These are phyloP conservation scores for Nemania sp. DNA, from an alignment of 2,329 filamentous ascomycete genomes.

Conservation along the genomic window DNA sequence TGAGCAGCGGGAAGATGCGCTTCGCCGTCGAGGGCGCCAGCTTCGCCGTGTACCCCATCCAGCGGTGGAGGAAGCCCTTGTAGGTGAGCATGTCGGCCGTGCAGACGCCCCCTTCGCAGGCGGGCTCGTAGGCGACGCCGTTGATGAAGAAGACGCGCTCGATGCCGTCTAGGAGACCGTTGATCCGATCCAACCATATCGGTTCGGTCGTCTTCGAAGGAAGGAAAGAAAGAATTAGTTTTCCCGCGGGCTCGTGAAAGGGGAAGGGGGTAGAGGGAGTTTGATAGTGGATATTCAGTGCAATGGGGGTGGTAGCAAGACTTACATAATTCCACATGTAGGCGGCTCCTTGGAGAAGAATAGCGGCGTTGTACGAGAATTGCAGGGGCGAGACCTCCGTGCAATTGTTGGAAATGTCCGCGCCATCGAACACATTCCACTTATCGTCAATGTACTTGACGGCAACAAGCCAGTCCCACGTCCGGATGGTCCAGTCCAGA, in stretches of 20 bases:
- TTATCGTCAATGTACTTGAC: constrained; percentile 51
- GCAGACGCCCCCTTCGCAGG: constrained; percentile 57
- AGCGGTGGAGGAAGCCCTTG: constrained; percentile 63
- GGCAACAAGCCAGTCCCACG: constrained; percentile 57
- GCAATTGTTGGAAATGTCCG: constrained; percentile 48
- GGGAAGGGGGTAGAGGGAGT: neutral
- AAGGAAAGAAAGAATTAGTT: constrained; percentile 4
- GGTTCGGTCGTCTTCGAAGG: constrained; percentile 34
- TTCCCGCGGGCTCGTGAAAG: neutral
- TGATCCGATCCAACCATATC: constrained; percentile 52
- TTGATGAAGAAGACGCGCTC: constrained; percentile 56
- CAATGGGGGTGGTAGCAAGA: neutral
- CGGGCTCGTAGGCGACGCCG: constrained; percentile 55
- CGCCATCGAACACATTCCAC: constrained; percentile 55
- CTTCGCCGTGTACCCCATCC: constrained; percentile 47
- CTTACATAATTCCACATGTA: constrained; percentile 50
- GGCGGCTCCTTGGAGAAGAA: constrained; percentile 50
- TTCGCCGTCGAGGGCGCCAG: constrained; percentile 44
- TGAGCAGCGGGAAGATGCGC: constrained; percentile 44
- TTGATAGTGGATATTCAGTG: neutral
- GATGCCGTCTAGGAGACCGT: constrained; percentile 51
- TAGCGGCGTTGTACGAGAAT: constrained; percentile 57
- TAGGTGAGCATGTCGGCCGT: constrained; percentile 60
- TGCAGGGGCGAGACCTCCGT: constrained; percentile 52
- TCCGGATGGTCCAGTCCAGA: constrained; percentile 60